Conservation (phyloP, 2,329 filamentous ascomycete species). For the Chrysoporthe austroafricana region DNA sequence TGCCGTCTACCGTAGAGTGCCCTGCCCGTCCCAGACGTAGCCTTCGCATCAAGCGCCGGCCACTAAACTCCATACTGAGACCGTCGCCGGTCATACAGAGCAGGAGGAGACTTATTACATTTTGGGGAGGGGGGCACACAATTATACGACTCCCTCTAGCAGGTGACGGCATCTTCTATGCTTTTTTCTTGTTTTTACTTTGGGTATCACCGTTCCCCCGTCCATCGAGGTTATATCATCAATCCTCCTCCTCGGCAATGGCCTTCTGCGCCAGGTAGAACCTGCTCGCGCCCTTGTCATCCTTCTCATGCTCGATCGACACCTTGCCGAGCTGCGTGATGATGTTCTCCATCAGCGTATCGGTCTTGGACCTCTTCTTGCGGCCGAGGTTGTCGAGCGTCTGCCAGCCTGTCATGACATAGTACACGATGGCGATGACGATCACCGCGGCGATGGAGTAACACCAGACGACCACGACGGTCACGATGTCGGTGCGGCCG, state of each 20-base stretch:
- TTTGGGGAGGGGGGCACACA: not conserved
- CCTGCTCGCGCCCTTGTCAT: slow-evolving; percentile 49
- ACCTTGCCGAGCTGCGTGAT: slow-evolving; percentile 67
- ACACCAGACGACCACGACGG: slow-evolving; percentile 66
- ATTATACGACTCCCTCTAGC: not conserved
- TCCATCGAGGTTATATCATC: not conserved
- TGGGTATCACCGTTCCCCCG: not conserved
- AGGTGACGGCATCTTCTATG: not conserved
- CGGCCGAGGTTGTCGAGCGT: slow-evolving; percentile 66
- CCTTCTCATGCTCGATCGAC: slow-evolving; percentile 60
- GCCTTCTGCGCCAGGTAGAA: slow-evolving; percentile 37
- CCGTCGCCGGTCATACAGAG: not conserved
- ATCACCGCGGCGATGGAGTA: slow-evolving; percentile 68
- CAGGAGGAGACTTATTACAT: no score
- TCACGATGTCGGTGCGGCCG: slow-evolving; percentile 57
- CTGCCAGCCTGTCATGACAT: slow-evolving; percentile 59
- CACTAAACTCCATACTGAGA: slow-evolving; percentile 6
- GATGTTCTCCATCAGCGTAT: slow-evolving; percentile 69
- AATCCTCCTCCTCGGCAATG: slow-evolving; percentile 31
- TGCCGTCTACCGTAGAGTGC: slow-evolving; percentile 10
- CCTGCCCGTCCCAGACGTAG: not conserved
- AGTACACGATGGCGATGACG: slow-evolving; percentile 68
- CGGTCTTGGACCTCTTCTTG: slow-evolving; percentile 62
- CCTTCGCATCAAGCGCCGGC: slow-evolving; percentile 18
- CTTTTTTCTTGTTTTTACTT: not conserved